phyloP scores from a whole-genome alignment of 371 early-diverging fungal genomes.

The Syncephalis plumigaleata region DNA sequence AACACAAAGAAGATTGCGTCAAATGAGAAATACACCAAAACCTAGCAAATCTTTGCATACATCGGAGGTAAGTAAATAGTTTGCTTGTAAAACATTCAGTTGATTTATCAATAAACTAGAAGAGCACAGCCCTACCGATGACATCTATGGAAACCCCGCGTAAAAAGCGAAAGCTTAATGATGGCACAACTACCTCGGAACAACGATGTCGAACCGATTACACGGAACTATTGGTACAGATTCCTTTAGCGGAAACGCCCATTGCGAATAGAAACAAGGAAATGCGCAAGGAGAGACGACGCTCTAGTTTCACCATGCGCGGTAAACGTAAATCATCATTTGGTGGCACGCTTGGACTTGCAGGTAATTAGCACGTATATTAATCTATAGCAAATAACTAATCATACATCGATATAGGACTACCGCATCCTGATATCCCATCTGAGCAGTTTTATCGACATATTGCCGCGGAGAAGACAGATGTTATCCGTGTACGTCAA shows the following conservation, averaged over 20 bases:
- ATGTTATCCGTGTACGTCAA: slow-evolving; percentile 47
- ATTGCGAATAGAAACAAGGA: slow-evolving; percentile 24
- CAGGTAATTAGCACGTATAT: not conserved
- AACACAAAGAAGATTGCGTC: too few species aligned
- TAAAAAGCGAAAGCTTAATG: too few species aligned
- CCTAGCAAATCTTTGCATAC: too few species aligned
- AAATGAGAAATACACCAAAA: too few species aligned
- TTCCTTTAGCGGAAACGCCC: slow-evolving; percentile 26
- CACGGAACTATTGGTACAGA: slow-evolving; percentile 10
- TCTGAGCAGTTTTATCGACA: slow-evolving; percentile 35
- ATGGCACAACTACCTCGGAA: too few species aligned
- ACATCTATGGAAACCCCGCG: too few species aligned
- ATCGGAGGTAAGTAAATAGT: too few species aligned
- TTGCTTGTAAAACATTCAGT: too few species aligned
- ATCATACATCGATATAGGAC: slow-evolving; percentile 15
- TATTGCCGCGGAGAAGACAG: slow-evolving; percentile 42
- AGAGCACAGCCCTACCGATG: too few species aligned
- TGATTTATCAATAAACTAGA: too few species aligned
- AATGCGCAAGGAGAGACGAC: slow-evolving; percentile 22
- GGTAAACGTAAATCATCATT: slow-evolving; percentile 45
- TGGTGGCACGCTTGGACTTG: slow-evolving; percentile 11
- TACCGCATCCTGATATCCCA: slow-evolving; percentile 35
- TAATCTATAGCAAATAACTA: not conserved
- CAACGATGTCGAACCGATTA: not conserved
- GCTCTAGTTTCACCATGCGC: slow-evolving; percentile 45